phyloP scores from a whole-genome alignment of 2,329 filamentous ascomycete species.

The Curvularia verruculosa region DNA sequence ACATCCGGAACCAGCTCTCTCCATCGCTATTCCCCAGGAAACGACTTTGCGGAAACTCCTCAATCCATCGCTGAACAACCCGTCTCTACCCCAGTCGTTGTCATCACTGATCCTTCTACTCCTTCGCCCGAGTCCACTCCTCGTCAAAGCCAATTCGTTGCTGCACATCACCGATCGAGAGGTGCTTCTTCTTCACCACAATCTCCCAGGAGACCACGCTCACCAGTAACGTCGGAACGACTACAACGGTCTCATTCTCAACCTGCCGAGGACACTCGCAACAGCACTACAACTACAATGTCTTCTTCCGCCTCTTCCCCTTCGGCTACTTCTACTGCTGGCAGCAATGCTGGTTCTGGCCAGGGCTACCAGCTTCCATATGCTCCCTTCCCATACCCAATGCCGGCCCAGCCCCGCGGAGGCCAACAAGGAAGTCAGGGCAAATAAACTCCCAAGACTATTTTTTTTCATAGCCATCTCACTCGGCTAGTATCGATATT shows the following conservation, averaged over 20 bases:
- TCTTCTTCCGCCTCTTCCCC: constrained; percentile 45
- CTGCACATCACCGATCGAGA: constrained; percentile 13
- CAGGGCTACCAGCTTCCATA: constrained; percentile 44
- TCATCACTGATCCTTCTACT: constrained; percentile 23
- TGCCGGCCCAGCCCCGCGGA: constrained; percentile 39
- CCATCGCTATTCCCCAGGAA: constrained; percentile 8
- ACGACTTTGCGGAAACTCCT: constrained; percentile 26
- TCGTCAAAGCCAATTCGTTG: constrained; percentile 22
- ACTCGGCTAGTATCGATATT: not conserved
- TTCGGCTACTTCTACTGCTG: constrained; percentile 40
- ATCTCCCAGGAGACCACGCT: constrained; percentile 13
- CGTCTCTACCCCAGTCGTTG: constrained; percentile 24
- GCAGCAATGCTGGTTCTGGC: constrained; percentile 36
- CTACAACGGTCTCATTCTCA: constrained; percentile 24
- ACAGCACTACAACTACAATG: constrained; percentile 27
- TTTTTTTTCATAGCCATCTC: not conserved
- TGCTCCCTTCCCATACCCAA: constrained; percentile 47
- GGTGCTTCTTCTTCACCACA: constrained; percentile 21
- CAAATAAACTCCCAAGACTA: constrained; percentile 23
- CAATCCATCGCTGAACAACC: constrained; percentile 31
- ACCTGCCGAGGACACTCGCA: constrained; percentile 11
- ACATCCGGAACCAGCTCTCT: constrained; percentile 17
- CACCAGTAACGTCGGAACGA: constrained; percentile 24
- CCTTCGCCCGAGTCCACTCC: constrained; percentile 12
- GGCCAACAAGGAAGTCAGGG: constrained; percentile 26